A percentile compares a stretch with the other conserved stretches of the same genome.
These are phyloP conservation scores for Podospora pseudopauciseta DNA, from an alignment of 495 filamentous ascomycete genomes.

Conservation along the genomic window DNA sequence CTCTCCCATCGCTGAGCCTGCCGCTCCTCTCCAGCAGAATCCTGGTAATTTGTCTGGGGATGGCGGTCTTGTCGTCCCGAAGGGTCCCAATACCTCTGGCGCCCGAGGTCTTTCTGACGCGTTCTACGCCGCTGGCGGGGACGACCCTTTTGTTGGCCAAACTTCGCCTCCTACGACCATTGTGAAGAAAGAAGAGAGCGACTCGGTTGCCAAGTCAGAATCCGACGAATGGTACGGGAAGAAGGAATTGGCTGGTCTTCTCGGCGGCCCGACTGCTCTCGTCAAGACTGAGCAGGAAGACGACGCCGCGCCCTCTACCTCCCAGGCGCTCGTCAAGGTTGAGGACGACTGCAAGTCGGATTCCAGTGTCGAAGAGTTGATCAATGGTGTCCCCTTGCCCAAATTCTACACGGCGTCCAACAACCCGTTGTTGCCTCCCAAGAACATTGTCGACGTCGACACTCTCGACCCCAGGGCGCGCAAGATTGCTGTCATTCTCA, in stretches of 20 bases:
- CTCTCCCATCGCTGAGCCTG: not conserved
- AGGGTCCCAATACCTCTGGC: not conserved
- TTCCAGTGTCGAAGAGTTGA: not conserved
- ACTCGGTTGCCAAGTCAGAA: conserved; percentile 4
- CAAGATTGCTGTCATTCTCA: conserved; percentile 80
- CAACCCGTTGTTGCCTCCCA: conserved; percentile 24
- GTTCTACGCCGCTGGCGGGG: conserved; percentile 17
- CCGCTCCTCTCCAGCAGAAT: not conserved
- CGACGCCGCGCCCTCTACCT: not conserved
- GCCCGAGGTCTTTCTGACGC: conserved; percentile 19
- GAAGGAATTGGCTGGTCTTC: conserved; percentile 4
- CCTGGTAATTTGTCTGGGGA: not conserved
- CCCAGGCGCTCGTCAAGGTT: not conserved
- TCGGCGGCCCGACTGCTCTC: not conserved
- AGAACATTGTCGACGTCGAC: conserved; percentile 13
- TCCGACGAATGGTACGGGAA: conserved; percentile 16
- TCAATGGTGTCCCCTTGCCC: conserved; percentile 19
- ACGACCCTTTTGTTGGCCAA: conserved; percentile 8
- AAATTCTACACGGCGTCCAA: conserved; percentile 23
- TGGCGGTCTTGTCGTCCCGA: not conserved
- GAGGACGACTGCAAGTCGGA: not conserved
- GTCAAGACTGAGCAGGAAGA: not conserved
- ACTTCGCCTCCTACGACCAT: not conserved
- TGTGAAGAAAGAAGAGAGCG: conserved; percentile 5
- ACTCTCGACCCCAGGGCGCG: conserved; percentile 25